Base-by-base conservation (phyloP, 1,284 basidiomycete species). In the Cutaneotrichosporon daszewskae region DNA sequence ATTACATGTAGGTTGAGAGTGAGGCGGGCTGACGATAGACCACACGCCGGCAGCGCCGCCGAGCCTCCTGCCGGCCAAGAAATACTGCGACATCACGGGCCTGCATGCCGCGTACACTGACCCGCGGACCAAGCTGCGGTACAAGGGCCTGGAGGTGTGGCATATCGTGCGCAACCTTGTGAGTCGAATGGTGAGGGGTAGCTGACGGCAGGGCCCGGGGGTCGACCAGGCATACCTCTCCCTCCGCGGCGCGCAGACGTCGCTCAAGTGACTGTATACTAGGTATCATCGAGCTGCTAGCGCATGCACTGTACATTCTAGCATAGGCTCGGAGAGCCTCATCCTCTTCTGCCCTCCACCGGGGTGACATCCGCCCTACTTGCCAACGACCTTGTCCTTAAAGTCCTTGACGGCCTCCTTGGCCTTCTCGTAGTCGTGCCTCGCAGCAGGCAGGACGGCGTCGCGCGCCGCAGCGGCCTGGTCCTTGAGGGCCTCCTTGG, bases 61-160 rank as follows among this genome's bases (percentile, higher is more conserved):
- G 0, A 68, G 64, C 9, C 58, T 72, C 13, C 49, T 73, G 3
- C 73, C 72, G 2, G 47, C 68, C 3, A 74, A 72, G 50, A 73
- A 71, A 50, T 76, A 75, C 59, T 76, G 75, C 64, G 75, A 76
- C 50, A 67, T 76, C 38, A 76, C 75, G 0, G 75, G 75, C 4
- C 64, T 76, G 16, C 69, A 64, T 22, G 71, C 69, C 7, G 54
- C 53, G 9, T 73, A 73, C 53, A 71, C 69, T 5, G 72, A 73
- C 49, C 72, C 72, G 12, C 54, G 64, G 23, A 68, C 72, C 2
- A 69, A 66, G 45, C 51, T 73, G 36, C 57, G 68, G 16, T 73
- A 71, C 55, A 69, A 71, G 41, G 68, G 66, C 17, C 49, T 71
- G 33, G 69, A 72, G 40, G 64, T 73, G 16, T 72, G 64, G 60